A percentile compares a stretch with the other conserved stretches of the same genome.
Evolutionary conservation across 2,329 filamentous ascomycete species (phyloP).

Genomic region (Colletotrichum graminicola): DNA sequence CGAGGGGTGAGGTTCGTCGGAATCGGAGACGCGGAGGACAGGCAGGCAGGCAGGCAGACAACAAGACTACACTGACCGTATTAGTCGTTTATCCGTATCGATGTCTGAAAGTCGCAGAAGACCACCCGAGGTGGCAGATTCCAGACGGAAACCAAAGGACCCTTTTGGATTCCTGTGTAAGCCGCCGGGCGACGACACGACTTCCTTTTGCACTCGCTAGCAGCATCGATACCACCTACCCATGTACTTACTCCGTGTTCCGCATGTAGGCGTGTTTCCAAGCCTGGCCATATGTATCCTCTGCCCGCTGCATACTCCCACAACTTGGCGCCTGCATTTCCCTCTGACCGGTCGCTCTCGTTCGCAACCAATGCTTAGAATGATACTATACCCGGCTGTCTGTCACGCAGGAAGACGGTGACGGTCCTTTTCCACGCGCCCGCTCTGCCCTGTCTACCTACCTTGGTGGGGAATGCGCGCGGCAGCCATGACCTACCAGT

Average conservation of each 20-base stretch:
- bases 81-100: not conserved
- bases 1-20: not conserved
- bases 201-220: not conserved
- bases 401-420: not conserved
- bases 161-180: not conserved
- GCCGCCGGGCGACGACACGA: not conserved
- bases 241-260: not conserved
- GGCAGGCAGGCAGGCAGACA: not conserved
- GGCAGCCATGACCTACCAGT: not conserved
- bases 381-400: not conserved
- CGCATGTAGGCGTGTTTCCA: conserved; percentile 4
- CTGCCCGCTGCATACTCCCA: conserved; percentile 20
- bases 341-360: conserved; percentile 17
- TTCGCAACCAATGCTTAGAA: not conserved
- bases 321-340: conserved; percentile 25
- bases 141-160: not conserved
- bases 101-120: not conserved
- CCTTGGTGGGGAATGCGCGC: conserved; percentile 12
- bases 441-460: not conserved
- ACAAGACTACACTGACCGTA: not conserved
- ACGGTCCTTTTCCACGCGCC: conserved; percentile 8
- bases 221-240: not conserved
- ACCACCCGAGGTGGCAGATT: not conserved
- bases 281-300: not conserved
- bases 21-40: conserved; percentile 6